Evolutionary conservation across 805 yeast species (phyloP).

Genomic region (Metschnikowia drakensbergensis): DNA sequence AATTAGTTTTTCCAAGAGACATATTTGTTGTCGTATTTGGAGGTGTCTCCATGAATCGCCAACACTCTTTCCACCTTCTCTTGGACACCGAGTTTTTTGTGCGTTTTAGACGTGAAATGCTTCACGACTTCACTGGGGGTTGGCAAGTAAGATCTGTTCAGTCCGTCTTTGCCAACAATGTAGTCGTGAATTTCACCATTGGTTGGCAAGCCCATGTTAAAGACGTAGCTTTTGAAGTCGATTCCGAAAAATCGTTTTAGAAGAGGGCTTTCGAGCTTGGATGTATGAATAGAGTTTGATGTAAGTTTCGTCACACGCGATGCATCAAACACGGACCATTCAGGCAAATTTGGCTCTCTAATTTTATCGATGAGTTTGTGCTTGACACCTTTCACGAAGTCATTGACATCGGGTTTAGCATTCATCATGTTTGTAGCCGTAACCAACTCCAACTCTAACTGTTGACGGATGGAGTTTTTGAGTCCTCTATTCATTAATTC

Average conservation of each 20-base stretch:
- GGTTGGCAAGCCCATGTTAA: constrained; percentile 75
- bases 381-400: constrained; percentile 67
- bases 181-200: constrained; percentile 60
- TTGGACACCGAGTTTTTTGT: constrained; percentile 55
- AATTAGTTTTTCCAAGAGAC: constrained; percentile 36
- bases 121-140: constrained; percentile 64
- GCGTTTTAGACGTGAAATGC: constrained; percentile 52
- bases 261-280: constrained; percentile 26
- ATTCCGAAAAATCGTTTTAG: constrained; percentile 39
- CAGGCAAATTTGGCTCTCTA: constrained; percentile 45
- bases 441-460: constrained; percentile 68
- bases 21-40: constrained; percentile 39
- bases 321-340: constrained; percentile 38
- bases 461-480: constrained; percentile 54
- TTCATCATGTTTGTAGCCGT: constrained; percentile 72
- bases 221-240: constrained; percentile 48
- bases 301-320: constrained; percentile 21
- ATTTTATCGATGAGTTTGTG: constrained; percentile 61
- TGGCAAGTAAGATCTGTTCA: constrained; percentile 62
- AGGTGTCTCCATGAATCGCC: constrained; percentile 49
- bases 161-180: constrained; percentile 65
- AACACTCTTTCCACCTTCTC: constrained; percentile 58
- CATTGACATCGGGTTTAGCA: constrained; percentile 47
- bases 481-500: constrained; percentile 63
- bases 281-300: constrained; percentile 17